phyloP scores from a whole-genome alignment of 2,329 filamentous ascomycete genomes.

The Talaromyces pinophilus region DNA sequence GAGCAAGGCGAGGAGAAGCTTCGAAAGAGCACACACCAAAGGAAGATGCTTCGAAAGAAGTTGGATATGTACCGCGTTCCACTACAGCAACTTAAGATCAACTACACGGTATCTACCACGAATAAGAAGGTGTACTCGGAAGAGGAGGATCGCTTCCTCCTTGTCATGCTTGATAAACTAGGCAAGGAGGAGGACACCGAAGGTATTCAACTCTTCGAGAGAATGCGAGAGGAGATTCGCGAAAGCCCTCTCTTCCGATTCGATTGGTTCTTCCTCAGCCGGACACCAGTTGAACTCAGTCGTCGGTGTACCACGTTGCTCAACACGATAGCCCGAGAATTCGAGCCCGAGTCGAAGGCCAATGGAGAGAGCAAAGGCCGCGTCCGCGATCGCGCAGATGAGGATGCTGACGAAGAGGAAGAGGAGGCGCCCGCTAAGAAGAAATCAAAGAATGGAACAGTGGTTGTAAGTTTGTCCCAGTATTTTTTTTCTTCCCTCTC shows the following conservation, averaged over 20 bases:
- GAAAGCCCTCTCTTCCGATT: slow-evolving; percentile 95
- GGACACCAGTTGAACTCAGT: slow-evolving; percentile 88
- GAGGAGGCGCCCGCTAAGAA: slow-evolving; percentile 89
- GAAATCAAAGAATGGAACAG: slow-evolving; percentile 73
- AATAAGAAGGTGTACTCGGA: slow-evolving; percentile 99
- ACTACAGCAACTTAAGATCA: slow-evolving; percentile 96
- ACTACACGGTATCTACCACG: slow-evolving; percentile 97
- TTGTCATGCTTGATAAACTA: slow-evolving; percentile 89
- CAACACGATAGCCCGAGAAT: slow-evolving; percentile 92
- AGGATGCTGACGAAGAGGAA: slow-evolving; percentile 77
- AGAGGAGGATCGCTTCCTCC: slow-evolving; percentile 92
- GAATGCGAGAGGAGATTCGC: slow-evolving; percentile 94
- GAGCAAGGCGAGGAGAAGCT: slow-evolving; percentile 90
- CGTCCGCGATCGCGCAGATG: slow-evolving; percentile 65
- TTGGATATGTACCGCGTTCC: slow-evolving; percentile 96
- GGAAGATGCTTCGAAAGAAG: slow-evolving; percentile 92
- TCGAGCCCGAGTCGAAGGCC: slow-evolving; percentile 62
- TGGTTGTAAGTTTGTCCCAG: slow-evolving; percentile 57
- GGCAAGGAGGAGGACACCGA: slow-evolving; percentile 76
- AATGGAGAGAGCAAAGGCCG: slow-evolving; percentile 69
- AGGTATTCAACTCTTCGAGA: slow-evolving; percentile 68
- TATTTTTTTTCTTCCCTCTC: not conserved
- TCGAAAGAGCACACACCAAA: slow-evolving; percentile 85
- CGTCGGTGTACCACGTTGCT: slow-evolving; percentile 91
- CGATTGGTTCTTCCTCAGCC: slow-evolving; percentile 98